Conservation (phyloP, 345 rosid species). For the Gossypium rotundifolium region DNA sequence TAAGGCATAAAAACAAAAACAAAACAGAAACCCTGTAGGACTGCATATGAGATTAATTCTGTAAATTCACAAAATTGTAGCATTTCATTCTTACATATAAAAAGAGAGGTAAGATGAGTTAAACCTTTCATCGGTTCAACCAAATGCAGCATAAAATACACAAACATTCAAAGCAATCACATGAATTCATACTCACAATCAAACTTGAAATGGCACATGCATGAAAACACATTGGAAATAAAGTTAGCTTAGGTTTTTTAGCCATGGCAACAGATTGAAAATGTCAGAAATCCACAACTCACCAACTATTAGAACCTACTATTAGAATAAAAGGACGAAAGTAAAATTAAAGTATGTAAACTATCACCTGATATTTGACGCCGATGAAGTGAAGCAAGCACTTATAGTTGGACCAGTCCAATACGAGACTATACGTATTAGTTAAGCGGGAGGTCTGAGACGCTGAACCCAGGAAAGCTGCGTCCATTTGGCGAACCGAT, state of each 20-base stretch:
- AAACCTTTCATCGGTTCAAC: not conserved
- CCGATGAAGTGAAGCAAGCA: constrained; percentile 2
- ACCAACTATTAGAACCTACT: not conserved
- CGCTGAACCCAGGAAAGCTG: constrained; percentile 16
- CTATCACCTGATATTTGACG: not conserved
- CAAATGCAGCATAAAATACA: not conserved
- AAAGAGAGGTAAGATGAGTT: not conserved
- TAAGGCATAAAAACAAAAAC: not conserved
- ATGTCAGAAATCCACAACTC: not conserved
- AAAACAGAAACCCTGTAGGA: not conserved
- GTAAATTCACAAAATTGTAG: not conserved
- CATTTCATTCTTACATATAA: not conserved
- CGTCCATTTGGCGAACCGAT: constrained; percentile 25
- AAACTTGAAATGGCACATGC: not conserved
- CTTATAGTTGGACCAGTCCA: not conserved
- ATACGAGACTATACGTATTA: not conserved
- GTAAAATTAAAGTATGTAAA: constrained; percentile 11
- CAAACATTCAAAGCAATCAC: not conserved
- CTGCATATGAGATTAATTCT: not conserved
- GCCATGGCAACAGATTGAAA: not conserved
- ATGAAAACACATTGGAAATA: not conserved
- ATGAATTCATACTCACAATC: not conserved
- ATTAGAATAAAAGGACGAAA: not conserved
- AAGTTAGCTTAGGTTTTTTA: not conserved
- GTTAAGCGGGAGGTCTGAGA: constrained; percentile 13